Evolutionary conservation across 352 stramenopile species (phyloP), one percentile per base, ranked within the genome.

Genomic region (Globisporangium alternatum): DNA sequence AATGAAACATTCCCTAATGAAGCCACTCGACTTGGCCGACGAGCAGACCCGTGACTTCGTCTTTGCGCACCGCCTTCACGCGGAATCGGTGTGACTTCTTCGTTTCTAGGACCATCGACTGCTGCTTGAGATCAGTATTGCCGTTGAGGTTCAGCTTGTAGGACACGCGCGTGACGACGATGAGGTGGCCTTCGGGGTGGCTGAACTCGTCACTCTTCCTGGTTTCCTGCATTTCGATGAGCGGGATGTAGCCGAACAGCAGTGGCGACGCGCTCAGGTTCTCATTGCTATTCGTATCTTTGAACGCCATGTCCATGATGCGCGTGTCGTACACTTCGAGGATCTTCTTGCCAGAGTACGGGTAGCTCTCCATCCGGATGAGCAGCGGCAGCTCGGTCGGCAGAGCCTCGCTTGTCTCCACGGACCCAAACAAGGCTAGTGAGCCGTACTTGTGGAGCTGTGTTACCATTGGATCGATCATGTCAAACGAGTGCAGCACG

Each of bases 1-100:
- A 22, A 51, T n/a, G 22, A n/a, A 22, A 21, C n/a, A 28, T 28
- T 41, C 12, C 35, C 35, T 41, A 41, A 41, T 25, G 49, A 19
- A 63, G 39, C 66, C 63, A 74, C 33, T 71, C 66, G 47, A 76
- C 63, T 35, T 67, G 62, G 12, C 62, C 56, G 21, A 68, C 71
- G 49, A 76, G 66, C 25, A 76, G 45, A 6, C 45, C 37, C 1
- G 39, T 69, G 3, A 35, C 51, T 54, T 65, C 60, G 4, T 74
- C 67, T 48, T 68, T 64, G 19, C 66, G 58, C 21, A 76, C 62
- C n/a, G n/a, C 60, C 39, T 70, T 76, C 41, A 76, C 31, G 1
- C 48, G 53, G 54, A 75, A 75, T 53, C 66, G 58, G 9, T 55
- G 52, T 44, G 35, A 51, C 21, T 39, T 30, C 13, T 44, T 45